phyloP scores from a whole-genome alignment of 164 flowering plant genomes.

The Vitis rupestris region DNA sequence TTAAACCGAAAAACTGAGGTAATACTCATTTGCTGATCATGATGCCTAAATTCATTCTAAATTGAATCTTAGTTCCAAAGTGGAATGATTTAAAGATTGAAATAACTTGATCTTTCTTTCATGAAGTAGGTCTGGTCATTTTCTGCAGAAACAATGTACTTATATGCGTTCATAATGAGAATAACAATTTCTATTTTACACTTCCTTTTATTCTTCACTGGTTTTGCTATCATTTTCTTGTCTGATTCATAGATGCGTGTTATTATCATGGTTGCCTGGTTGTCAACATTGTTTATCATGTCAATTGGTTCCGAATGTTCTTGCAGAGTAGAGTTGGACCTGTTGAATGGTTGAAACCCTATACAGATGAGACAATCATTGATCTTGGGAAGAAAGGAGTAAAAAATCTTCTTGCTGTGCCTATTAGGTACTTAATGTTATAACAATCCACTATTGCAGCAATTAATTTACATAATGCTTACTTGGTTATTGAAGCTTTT shows the following conservation, averaged over 20 bases:
- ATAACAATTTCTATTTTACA: no score
- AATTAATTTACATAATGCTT: not conserved
- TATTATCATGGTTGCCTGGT: not conserved
- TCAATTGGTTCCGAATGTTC: constrained; percentile 13
- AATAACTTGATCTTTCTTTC: no score
- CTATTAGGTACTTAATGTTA: constrained; percentile 60
- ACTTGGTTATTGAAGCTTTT: constrained; percentile 4
- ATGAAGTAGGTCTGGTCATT: no score
- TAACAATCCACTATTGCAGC: not conserved
- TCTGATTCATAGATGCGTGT: not conserved
- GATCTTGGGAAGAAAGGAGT: constrained; percentile 88
- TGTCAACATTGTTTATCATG: not conserved
- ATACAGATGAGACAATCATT: constrained; percentile 90
- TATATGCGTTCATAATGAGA: no score
- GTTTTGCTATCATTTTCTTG: not conserved
- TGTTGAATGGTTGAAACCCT: constrained; percentile 97
- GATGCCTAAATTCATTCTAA: no score
- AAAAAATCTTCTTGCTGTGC: constrained; percentile 89
- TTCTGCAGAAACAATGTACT: no score
- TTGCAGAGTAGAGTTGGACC: constrained; percentile 98
- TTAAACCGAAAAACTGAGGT: no score
- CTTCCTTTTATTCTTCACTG: not conserved
- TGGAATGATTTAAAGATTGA: no score
- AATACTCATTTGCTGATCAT: no score
- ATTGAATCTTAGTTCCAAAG: no score